Percentiles rank a stretch among this genome's conserved stretches.
These are phyloP conservation scores for Cryphonectria naterciae DNA, from an alignment of 2,329 filamentous ascomycete genomes.

Conservation along the genomic window DNA sequence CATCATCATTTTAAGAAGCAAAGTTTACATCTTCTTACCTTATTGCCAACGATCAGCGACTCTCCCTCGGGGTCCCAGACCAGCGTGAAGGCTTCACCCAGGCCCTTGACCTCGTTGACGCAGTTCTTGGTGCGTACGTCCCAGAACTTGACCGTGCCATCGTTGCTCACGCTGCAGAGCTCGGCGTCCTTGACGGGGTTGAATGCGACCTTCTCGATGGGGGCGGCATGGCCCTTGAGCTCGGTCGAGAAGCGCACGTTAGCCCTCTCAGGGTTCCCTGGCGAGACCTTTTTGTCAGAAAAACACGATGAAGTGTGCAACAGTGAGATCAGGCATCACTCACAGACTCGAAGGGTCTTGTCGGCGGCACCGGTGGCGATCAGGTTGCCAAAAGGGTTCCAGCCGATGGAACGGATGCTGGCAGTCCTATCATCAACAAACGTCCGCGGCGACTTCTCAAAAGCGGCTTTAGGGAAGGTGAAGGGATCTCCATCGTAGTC, in stretches of 20 bases:
- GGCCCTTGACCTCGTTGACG: constrained; percentile 68
- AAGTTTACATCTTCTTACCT: constrained; percentile 50
- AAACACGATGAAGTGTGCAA: too few species aligned
- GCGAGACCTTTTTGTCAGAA: not conserved
- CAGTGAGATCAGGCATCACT: constrained; percentile 36
- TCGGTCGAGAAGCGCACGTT: constrained; percentile 77
- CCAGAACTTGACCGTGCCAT: constrained; percentile 79
- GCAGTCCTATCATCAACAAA: not conserved
- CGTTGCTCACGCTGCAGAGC: constrained; percentile 73
- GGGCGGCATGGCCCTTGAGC: constrained; percentile 67
- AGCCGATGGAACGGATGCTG: constrained; percentile 79
- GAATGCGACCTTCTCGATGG: constrained; percentile 77
- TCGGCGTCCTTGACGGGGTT: constrained; percentile 78
- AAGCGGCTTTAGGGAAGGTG: constrained; percentile 34
- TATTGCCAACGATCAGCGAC: constrained; percentile 72
- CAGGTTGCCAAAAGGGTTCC: constrained; percentile 83
- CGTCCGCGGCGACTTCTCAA: not conserved
- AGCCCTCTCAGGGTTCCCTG: constrained; percentile 76
- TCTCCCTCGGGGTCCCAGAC: constrained; percentile 75
- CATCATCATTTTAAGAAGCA: not conserved
- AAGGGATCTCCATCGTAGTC: constrained; percentile 15
- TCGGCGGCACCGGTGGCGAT: constrained; percentile 81
- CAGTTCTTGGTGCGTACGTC: constrained; percentile 75
- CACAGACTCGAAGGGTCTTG: constrained; percentile 73
- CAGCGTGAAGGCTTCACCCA: constrained; percentile 71